Percentiles rank a stretch among this genome's conserved stretches.
Evolutionary conservation across 2,329 filamentous ascomycete species (phyloP).

Genomic region (Ceratocystis alfenasii): DNA sequence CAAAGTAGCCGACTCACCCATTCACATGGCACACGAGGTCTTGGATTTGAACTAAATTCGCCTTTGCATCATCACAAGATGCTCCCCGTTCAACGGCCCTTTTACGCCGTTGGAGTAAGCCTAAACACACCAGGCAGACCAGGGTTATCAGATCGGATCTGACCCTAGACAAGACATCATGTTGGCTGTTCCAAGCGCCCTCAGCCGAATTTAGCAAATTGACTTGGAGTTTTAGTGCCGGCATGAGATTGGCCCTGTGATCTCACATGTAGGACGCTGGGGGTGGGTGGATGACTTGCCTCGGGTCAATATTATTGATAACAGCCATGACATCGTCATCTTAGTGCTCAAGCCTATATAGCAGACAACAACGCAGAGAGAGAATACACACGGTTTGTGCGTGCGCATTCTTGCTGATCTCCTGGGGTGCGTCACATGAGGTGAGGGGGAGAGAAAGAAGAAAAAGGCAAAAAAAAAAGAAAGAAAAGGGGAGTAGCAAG

Average conservation of each 20-base stretch:
- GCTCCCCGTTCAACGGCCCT: not conserved
- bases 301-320: no score
- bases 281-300: no score
- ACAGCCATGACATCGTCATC: no score
- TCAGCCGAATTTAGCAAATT: not conserved
- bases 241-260: no score
- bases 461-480: not conserved
- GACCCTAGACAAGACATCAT: not conserved
- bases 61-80: not conserved
- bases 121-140: not conserved
- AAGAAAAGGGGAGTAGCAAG: not conserved
- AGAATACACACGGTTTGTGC: no score
- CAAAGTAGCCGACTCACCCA: not conserved
- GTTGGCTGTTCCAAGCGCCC: no score
- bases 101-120: conserved; percentile 1
- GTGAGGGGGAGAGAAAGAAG: not conserved
- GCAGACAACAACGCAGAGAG: no score
- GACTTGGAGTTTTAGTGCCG: not conserved
- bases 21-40: no score
- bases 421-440: not conserved
- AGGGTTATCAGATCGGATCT: not conserved
- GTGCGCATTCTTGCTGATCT: no score
- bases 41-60: no score
- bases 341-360: no score
- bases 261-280: no score